Conservation (phyloP, 352 stramenopile species). For the Albugo laibachii region DNA sequence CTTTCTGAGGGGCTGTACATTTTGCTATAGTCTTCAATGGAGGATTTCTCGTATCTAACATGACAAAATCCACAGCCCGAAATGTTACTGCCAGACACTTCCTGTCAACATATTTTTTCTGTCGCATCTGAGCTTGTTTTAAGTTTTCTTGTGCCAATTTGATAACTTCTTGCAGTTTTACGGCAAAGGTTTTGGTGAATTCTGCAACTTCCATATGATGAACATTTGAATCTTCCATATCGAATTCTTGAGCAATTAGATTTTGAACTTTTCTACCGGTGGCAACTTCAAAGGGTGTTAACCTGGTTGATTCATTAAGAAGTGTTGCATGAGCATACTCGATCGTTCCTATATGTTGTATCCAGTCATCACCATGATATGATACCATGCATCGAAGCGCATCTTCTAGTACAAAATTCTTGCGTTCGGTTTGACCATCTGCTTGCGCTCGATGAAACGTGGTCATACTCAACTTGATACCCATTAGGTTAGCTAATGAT, state of each 20-base stretch:
- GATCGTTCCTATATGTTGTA: neutral
- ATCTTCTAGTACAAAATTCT: constrained; percentile 3
- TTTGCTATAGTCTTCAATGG: too few species aligned
- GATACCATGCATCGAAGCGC: constrained; percentile 6
- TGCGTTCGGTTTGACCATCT: constrained; percentile 4
- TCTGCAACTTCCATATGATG: neutral
- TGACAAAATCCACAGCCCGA: constrained; percentile 2
- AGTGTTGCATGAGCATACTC: constrained; percentile 5
- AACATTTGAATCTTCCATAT: too few species aligned
- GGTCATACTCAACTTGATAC: constrained; percentile 1
- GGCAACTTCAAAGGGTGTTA: constrained; percentile 7
- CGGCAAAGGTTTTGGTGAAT: constrained; percentile 2
- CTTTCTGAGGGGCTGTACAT: too few species aligned
- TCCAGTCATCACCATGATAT: constrained; percentile 6
- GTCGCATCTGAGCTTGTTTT: neutral
- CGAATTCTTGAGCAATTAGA: too few species aligned
- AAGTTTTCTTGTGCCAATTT: neutral
- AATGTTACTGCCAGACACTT: neutral
- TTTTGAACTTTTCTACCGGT: neutral
- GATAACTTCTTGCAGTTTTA: constrained; percentile 1
- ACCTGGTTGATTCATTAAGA: neutral
- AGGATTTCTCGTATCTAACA: constrained; percentile 4
- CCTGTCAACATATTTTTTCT: constrained; percentile 7
- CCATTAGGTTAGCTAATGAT: constrained; percentile 2
- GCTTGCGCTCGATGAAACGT: constrained; percentile 3